Evolutionary conservation across 352 stramenopile genomes (phyloP).

Genomic region (Globisporangium mamillatum): DNA sequence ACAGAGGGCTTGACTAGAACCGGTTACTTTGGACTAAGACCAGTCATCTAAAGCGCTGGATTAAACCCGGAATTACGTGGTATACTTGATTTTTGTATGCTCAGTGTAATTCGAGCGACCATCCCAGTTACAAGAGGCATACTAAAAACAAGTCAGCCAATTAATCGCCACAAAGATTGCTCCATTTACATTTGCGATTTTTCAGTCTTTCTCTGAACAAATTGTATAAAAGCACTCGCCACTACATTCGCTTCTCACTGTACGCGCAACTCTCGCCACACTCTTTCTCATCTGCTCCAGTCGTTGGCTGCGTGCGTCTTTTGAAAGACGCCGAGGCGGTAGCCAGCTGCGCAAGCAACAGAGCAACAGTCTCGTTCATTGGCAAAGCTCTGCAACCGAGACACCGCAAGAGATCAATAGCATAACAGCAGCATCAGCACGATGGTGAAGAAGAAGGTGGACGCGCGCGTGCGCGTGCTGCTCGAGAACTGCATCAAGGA

Average conservation of each 20-base stretch:
- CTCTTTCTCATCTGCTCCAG: not conserved
- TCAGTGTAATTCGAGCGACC: too few relatives aligned
- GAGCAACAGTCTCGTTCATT: not conserved
- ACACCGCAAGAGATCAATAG: not conserved
- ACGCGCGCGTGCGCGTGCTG: constrained; percentile 96
- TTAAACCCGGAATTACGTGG: not conserved
- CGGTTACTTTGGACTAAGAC: not conserved
- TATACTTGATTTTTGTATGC: not conserved
- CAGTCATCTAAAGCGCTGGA: not conserved
- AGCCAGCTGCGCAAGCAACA: not conserved
- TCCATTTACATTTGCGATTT: not conserved
- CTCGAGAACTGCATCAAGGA: constrained; percentile 97
- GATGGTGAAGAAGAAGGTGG: constrained; percentile 99
- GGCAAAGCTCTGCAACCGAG: not conserved
- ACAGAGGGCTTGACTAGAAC: not conserved
- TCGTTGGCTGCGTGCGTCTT: not conserved
- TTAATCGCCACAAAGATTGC: not conserved
- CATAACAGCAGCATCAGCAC: not conserved
- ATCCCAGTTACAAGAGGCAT: too few relatives aligned
- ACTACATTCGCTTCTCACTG: not conserved
- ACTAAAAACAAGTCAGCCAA: too few relatives aligned
- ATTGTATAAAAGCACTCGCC: not conserved
- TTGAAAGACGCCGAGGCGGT: not conserved
- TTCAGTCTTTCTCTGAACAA: not conserved
- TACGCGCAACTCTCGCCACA: not conserved